phyloP scores from a whole-genome alignment of 2,329 filamentous ascomycete species.

The Berkeleyomyces basicola region DNA sequence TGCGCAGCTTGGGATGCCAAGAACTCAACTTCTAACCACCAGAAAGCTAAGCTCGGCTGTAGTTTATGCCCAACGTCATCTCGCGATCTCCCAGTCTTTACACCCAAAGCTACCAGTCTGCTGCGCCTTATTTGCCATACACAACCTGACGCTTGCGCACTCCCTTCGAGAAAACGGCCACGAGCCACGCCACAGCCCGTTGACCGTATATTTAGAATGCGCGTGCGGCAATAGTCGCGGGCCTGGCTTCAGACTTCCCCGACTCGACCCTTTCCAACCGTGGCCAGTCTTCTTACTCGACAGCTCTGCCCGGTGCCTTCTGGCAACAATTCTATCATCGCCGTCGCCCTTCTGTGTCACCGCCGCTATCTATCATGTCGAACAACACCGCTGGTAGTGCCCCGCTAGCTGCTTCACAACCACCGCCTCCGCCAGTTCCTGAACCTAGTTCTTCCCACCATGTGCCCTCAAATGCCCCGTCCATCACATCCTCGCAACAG shows the following conservation, averaged over 20 bases:
- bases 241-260: background rate
- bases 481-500: slow-evolving; percentile 22
- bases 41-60: too few species aligned
- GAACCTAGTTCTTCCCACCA: slow-evolving; percentile 20
- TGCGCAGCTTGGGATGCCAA: too few species aligned
- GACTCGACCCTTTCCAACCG: background rate
- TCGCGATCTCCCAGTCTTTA: too few species aligned
- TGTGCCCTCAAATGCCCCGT: slow-evolving; percentile 29
- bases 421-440: slow-evolving; percentile 15
- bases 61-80: too few species aligned
- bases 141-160: too few species aligned
- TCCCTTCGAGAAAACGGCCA: background rate
- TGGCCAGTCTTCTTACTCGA: background rate
- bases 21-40: too few species aligned
- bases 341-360: background rate
- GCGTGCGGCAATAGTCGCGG: background rate
- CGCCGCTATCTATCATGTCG: background rate
- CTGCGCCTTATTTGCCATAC: too few species aligned
- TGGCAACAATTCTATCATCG: background rate
- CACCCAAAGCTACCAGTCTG: too few species aligned
- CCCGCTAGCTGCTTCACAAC: background rate
- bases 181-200: background rate
- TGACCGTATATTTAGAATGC: background rate
- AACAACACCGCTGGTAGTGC: background rate
- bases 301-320: background rate